Evolutionary conservation across 176 grass and related monocot genomes (phyloP), one percentile per base, ranked within the genome.

Genomic region (Microstegium vimineum): DNA sequence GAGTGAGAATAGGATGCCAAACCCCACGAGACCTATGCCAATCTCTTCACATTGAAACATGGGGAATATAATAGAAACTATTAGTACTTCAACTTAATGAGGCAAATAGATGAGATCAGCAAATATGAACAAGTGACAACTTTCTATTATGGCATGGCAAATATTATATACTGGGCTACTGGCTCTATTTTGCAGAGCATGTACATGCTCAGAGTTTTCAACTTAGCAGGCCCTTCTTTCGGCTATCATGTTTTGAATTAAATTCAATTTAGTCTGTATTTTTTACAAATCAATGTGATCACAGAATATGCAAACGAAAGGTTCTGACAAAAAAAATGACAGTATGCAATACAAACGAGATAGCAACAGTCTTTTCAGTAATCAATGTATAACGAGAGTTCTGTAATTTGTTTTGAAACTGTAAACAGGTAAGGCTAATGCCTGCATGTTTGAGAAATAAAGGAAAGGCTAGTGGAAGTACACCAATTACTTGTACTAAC

Each of bases 11-110:
- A 98, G 77, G 71, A 98, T 91, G 56, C 90, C 90, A 88, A 94
- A 98, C 49, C 95, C 95, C 70, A 94, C 86, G 62, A 98, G 84
- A 73, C 95, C 95, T 78, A 98, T 94, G 82, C 92, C 92, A 81
- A 93, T 76, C 83, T 98, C 95, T 98, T 83, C 75, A 88, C 69
- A 93, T 71, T 61, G 62, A 67, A 62, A 79, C n/a, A 83, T 62
- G 69, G n/a, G 18, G 6, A 62, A 64, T 51, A 25, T 54, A 71
- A 17, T 59, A 66, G 3, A 56, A 11, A 81, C 31, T 31, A 68
- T 90, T 51, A 86, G 67, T 77, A 56, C 32, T 80, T 67, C 51
- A 62, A 71, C 6, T 18, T 66, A 45, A 74, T 49, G 23, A 62
- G 15, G 33, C n/a, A 90, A 77, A 60, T 25, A 66, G 3, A 76